Conservation (phyloP, 2,329 filamentous ascomycete genomes). For the Verticillium isaacii region DNA sequence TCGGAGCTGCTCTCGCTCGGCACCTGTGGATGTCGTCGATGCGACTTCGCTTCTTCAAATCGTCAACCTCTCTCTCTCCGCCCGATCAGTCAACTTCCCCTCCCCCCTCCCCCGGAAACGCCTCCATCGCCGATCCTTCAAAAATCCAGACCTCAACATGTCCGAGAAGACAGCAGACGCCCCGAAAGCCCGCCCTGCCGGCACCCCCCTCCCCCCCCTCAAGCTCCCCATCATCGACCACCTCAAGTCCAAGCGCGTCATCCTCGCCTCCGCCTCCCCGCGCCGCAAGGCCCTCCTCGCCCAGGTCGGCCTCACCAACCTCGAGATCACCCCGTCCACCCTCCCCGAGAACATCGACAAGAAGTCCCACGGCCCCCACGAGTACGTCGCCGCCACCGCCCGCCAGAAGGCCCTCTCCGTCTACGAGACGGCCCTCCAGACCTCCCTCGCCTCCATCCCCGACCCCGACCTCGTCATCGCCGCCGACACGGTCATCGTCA, state of each 20-base stretch:
- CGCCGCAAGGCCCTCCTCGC: slow-evolving; percentile 76
- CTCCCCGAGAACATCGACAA: slow-evolving; percentile 86
- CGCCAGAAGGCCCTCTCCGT: slow-evolving; percentile 78
- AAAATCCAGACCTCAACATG: background rate
- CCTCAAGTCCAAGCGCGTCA: slow-evolving; percentile 73
- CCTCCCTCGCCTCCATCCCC: slow-evolving; percentile 36
- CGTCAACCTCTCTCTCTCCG: slow-evolving; percentile 8
- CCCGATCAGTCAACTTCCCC: background rate
- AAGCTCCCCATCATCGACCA: slow-evolving; percentile 74
- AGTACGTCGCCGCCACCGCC: slow-evolving; percentile 88
- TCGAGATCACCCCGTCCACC: slow-evolving; percentile 80
- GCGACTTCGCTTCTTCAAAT: slow-evolving; percentile 1
- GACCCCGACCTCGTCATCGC: slow-evolving; percentile 85
- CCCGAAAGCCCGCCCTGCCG: slow-evolving; percentile 23
- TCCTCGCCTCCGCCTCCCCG: slow-evolving; percentile 87
- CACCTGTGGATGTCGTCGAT: too few relatives aligned
- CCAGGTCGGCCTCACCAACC: slow-evolving; percentile 69
- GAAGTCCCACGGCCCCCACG: slow-evolving; percentile 65
- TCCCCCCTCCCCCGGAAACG: too few relatives aligned
- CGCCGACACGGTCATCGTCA: slow-evolving; percentile 87
- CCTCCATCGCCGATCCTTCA: background rate
- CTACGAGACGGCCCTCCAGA: slow-evolving; percentile 41
- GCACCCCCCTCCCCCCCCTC: slow-evolving; percentile 59
- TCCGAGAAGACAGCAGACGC: slow-evolving; percentile 3
- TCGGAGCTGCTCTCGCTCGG: too few relatives aligned